These are phyloP conservation scores for Hyaloscypha hepaticicola DNA, from an alignment of 495 filamentous ascomycete genomes.

Conservation along the genomic window DNA sequence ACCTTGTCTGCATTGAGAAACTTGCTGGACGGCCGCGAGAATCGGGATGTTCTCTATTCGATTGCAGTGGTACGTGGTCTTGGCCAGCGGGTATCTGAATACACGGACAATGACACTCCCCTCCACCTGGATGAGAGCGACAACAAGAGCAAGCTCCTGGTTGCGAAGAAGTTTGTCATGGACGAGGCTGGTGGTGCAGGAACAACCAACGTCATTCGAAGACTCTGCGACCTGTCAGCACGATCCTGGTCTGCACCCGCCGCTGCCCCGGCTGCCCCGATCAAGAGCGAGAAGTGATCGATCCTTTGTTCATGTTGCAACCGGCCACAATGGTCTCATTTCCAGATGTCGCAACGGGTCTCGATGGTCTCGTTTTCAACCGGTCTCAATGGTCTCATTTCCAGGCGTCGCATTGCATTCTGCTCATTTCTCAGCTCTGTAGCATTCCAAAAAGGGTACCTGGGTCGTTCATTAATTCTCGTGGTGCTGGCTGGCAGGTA, in stretches of 20 bases:
- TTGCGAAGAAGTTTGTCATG: conserved; percentile 80
- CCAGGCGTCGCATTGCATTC: conserved; percentile 25
- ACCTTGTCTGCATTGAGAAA: conserved; percentile 60
- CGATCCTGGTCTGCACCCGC: conserved; percentile 24
- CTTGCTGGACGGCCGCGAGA: conserved; percentile 75
- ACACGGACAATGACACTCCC: conserved; percentile 55
- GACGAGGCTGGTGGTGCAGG: conserved; percentile 66
- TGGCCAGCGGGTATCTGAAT: conserved; percentile 64
- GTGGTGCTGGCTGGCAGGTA: conserved; percentile 8
- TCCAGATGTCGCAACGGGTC: conserved; percentile 23
- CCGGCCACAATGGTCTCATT: conserved; percentile 16
- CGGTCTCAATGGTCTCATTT: conserved; percentile 18
- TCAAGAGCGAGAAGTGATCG: conserved; percentile 15
- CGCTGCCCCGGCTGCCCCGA: background rate
- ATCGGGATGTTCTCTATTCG: conserved; percentile 89
- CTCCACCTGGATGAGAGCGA: conserved; percentile 68
- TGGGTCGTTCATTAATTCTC: conserved; percentile 16
- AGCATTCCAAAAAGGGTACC: conserved; percentile 24
- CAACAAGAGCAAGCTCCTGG: conserved; percentile 67
- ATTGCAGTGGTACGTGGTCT: conserved; percentile 77
- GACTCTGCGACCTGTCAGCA: conserved; percentile 68
- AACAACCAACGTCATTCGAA: conserved; percentile 78
- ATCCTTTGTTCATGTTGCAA: conserved; percentile 1
- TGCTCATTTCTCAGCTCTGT: conserved; percentile 17
- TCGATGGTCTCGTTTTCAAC: no score